Conservation (phyloP, 2,329 filamentous ascomycete species). For the Colletotrichum lini region DNA sequence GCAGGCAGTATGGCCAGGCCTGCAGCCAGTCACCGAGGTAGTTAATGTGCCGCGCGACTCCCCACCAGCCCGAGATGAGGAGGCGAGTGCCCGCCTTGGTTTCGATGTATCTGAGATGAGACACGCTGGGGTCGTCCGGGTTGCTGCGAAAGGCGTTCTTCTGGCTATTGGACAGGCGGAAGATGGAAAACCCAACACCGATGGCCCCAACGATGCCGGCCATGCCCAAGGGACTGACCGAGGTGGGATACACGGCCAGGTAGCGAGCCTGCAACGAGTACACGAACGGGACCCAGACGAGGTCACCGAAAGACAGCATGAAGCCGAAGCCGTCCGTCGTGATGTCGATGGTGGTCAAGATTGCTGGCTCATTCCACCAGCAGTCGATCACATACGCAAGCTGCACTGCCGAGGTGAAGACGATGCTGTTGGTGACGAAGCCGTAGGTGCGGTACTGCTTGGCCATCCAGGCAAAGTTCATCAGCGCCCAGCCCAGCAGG, state of each 20-base stretch:
- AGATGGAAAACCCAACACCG: conserved; percentile 85
- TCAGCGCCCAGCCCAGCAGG: conserved; percentile 88
- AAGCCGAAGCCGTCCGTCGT: conserved; percentile 94
- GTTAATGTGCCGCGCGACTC: conserved; percentile 91
- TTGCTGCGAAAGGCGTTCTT: conserved; percentile 96
- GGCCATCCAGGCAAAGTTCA: conserved; percentile 87
- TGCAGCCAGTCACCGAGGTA: conserved; percentile 97
- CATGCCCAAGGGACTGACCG: conserved; percentile 80
- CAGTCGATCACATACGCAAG: conserved; percentile 87
- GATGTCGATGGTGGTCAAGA: conserved; percentile 95
- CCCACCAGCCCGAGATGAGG: conserved; percentile 93
- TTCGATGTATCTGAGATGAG: conserved; percentile 87
- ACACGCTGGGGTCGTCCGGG: conserved; percentile 83
- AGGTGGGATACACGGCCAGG: conserved; percentile 83
- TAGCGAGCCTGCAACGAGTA: conserved; percentile 91
- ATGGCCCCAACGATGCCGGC: conserved; percentile 77
- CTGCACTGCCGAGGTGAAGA: conserved; percentile 84
- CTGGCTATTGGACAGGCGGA: conserved; percentile 93
- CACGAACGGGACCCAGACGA: conserved; percentile 92
- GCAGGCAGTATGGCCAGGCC: conserved; percentile 90
- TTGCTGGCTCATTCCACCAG: conserved; percentile 88
- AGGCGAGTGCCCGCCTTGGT: conserved; percentile 87
- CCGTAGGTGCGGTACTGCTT: conserved; percentile 91
- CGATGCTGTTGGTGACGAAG: conserved; percentile 86
- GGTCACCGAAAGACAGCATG: conserved; percentile 94